Conservation (phyloP, 495 filamentous ascomycete genomes). For the Umbilicaria muhlenbergii region DNA sequence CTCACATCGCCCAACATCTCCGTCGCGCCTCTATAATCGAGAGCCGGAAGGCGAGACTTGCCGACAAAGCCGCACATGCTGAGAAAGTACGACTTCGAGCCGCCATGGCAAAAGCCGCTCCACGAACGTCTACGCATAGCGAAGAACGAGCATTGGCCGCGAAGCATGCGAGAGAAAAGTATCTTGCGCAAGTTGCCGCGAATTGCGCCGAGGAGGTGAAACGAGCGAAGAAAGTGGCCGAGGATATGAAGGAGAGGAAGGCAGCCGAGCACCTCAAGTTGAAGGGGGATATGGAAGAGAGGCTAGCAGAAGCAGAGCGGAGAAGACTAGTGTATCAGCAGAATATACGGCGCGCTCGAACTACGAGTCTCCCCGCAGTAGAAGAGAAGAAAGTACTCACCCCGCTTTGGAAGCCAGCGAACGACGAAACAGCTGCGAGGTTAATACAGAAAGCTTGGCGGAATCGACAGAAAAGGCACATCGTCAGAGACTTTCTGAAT, state of each 20-base stretch:
- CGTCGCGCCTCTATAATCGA: slow-evolving; percentile 86
- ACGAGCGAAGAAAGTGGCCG: slow-evolving; percentile 81
- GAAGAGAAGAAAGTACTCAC: slow-evolving; percentile 37
- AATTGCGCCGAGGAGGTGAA: slow-evolving; percentile 91
- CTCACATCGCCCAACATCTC: slow-evolving; percentile 76
- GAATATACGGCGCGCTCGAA: slow-evolving; percentile 44
- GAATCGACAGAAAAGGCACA: slow-evolving; percentile 37
- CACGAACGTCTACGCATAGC: slow-evolving; percentile 40
- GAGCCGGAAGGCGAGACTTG: slow-evolving; percentile 79
- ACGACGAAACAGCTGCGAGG: slow-evolving; percentile 48
- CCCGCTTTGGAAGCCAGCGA: slow-evolving; percentile 29
- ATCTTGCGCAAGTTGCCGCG: slow-evolving; percentile 84
- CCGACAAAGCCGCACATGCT: slow-evolving; percentile 85
- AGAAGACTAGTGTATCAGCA: slow-evolving; percentile 41
- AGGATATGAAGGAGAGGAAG: slow-evolving; percentile 80
- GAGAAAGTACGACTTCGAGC: slow-evolving; percentile 91
- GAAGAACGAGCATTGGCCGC: slow-evolving; percentile 85
- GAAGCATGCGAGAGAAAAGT: slow-evolving; percentile 75
- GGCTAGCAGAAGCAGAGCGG: slow-evolving; percentile 74
- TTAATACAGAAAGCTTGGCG: slow-evolving; percentile 72
- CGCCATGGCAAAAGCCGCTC: slow-evolving; percentile 66
- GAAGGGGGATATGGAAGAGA: slow-evolving; percentile 69
- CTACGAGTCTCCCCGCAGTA: slow-evolving; percentile 41
- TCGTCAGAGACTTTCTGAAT: slow-evolving; percentile 48
- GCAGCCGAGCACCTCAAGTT: slow-evolving; percentile 70